Evolutionary conservation across 345 rosid genomes (phyloP), one percentile per base, ranked within the genome.

Genomic region (Camelina sativa): DNA sequence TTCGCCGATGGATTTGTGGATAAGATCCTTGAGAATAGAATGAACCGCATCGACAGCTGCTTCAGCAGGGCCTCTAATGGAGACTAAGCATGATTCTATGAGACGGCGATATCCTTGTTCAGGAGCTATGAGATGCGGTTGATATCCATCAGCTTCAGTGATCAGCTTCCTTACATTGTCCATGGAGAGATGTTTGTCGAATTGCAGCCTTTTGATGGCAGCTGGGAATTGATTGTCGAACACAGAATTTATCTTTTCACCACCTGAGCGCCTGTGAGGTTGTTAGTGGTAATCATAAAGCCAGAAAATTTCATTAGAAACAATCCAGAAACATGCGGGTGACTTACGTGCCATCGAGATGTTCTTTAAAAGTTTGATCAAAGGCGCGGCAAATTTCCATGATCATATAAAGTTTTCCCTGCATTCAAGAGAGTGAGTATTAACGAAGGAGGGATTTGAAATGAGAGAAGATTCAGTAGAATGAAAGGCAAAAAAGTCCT

Each of bases 101-200:
- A 94, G 97, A 47, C 93, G 96, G 38, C 97, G 91, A 72, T 94
- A 94, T 72, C 97, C 97, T 86, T 91, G 95, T 60, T 94, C 98
- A 19, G 97, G 98, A 79, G 98, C 98, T 69, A 94, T 90, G 30
- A 94, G 86, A 91, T 94, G 97, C 1, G 97, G 98, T 79, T 90
- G 97, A 78, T 94, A 94, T 65, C 98, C 98, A 85, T 94, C 97
- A 55, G 98, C 98, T 88, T 94, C 97, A 5, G 97, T 88, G 38
- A 94, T 87, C 61, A 94, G 82, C 81, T 94, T 94, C 12, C 92
- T 66, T 30, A 94, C 89, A 77, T 90, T 92, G 28, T 94, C 97
- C 89, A 87, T 79, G 12, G 98, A 85, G 64, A 94, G 96, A 62
- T 91, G 89, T 72, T 87, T 91, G 80, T 95, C 99, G 60, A 91